Evolutionary conservation across 345 rosid species (phyloP), one percentile per base, ranked within the genome.

Genomic region (Eucalyptus melliodora): DNA sequence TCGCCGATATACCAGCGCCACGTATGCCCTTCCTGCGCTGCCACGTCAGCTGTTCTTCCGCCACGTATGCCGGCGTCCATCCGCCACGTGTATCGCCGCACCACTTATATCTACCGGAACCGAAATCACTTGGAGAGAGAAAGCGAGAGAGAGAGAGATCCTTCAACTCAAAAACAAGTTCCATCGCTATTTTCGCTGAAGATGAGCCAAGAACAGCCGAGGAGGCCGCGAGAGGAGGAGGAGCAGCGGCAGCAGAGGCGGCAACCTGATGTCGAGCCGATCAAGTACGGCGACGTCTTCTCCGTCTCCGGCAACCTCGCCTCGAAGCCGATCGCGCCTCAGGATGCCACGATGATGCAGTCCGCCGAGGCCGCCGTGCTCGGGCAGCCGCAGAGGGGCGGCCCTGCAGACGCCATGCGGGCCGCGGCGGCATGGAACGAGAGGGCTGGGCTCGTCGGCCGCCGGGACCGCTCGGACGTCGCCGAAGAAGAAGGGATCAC

Each of bases 121-220:
- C 21, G 21, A 15, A 15, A n/a, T n/a, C 77, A 15, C 80, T 21
- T 53, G 56, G 10, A 53, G 56, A 0, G 2, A 51, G 56, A 51
- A 1, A 17, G 9, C 2, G 21, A 16, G 55, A 17, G 21, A 16
- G 55, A 16, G 55, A 53, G 59, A 53, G 59, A 21, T 53, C 59
- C 26, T 53, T 53, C 59, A 8, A 53, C 26, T 19, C 62, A 24
- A 9, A 56, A 34, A 37, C 44, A 17, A 34, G 11, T 16, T 21
- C 9, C 37, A 34, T 34, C 21, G 42, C 81, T 16, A 69, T 19
- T 69, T 69, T 5, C 44, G 19, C 30, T 47, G n/a, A 86, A 86
- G 42, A 95, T 94, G 96, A 92, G 94, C 91, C 89, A 91, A 88
- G 87, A 90, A 45, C 94, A 93, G 86, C 91, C 88, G 11, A 62